These are phyloP conservation scores for Adiantum capillusveneris DNA, from an alignment of 75 land plant species.

Conservation along the genomic window DNA sequence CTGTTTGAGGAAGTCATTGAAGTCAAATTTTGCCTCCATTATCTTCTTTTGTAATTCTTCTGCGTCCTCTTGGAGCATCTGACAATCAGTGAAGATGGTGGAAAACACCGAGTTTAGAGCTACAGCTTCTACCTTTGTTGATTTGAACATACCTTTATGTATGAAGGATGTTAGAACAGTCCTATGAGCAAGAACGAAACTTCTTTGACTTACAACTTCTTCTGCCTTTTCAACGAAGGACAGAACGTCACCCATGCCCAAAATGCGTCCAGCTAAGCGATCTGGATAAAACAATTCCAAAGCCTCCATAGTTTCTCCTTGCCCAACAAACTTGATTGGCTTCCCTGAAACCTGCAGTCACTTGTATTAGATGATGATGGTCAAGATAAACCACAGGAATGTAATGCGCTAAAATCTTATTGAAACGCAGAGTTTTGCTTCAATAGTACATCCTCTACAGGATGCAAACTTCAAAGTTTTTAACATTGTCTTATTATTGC, in stretches of 20 bases:
- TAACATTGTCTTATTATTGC: too few species aligned
- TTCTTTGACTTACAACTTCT: slow-evolving; percentile 69
- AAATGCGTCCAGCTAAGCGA: slow-evolving; percentile 92
- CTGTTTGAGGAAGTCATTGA: slow-evolving; percentile 95
- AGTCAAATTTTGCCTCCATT: slow-evolving; percentile 95
- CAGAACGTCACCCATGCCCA: slow-evolving; percentile 99
- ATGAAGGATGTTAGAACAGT: neutral
- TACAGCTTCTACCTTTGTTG: too few species aligned
- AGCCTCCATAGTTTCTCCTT: slow-evolving; percentile 93
- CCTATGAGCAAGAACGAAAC: too few species aligned
- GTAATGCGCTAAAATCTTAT: too few species aligned
- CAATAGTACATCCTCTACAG: too few species aligned
- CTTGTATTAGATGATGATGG: too few species aligned
- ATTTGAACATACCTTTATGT: too few species aligned
- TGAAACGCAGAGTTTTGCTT: too few species aligned
- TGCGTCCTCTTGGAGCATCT: slow-evolving; percentile 98
- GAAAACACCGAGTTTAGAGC: too few species aligned
- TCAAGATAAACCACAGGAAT: too few species aligned
- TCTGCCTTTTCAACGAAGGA: slow-evolving; percentile 98
- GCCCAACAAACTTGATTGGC: slow-evolving; percentile 97
- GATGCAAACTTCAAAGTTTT: too few species aligned
- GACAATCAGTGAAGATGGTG: slow-evolving; percentile 10
- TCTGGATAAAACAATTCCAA: slow-evolving; percentile 98
- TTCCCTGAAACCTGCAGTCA: slow-evolving; percentile 91
- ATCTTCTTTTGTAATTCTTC: slow-evolving; percentile 92